Percentiles rank a stretch among this genome's conserved stretches.
These are phyloP conservation scores for Medicago truncatula DNA, from an alignment of 306 rosid species.

Conservation along the genomic window MtrunA17r5.0-ANR NC_053045.1:58777001-58777500, in stretches of 20 bases:
- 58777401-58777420: conserved; percentile 21
- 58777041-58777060: conserved; percentile 44
- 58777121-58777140: conserved; percentile 37
- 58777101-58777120: conserved; percentile 57
- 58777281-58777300: conserved; percentile 37
- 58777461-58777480: conserved; percentile 22
- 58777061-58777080: conserved; percentile 50
- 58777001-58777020: conserved; percentile 40
- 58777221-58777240: conserved; percentile 39
- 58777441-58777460: conserved; percentile 18
- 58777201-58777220: conserved; percentile 33
- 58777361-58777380: conserved; percentile 41
- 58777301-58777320: conserved; percentile 44
- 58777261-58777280: conserved; percentile 45
- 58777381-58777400: not conserved
- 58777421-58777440: conserved; percentile 27
- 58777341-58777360: conserved; percentile 59
- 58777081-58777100: conserved; percentile 56
- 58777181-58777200: not conserved
- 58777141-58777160: conserved; percentile 29
- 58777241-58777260: conserved; percentile 47
- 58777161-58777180: conserved; percentile 44
- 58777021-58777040: conserved; percentile 49
- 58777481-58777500: conserved; percentile 25
- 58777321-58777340: conserved; percentile 48